A percentile compares a stretch with the other conserved stretches of the same genome.
Conservation (phyloP, 176 grass and related monocot genomes). For the Sorghum bicolor region Sorghum_bicolor_NCBIv3 NC_012874.2:39112501-39113000, state of each 20-base stretch:
- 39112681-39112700: not conserved
- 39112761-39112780: conserved; percentile 54
- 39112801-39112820: conserved; percentile 64
- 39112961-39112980: not conserved
- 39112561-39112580: no score
- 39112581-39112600: conserved; percentile 13
- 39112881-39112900: conserved; percentile 71
- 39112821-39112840: conserved; percentile 60
- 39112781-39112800: conserved; percentile 40
- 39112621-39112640: no score
- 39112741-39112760: conserved; percentile 41
- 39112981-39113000: no score
- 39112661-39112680: not conserved
- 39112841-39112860: conserved; percentile 49
- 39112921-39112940: conserved; percentile 57
- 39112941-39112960: conserved; percentile 14
- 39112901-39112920: no score
- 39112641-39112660: no score
- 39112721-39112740: not conserved
- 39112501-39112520: no score
- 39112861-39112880: conserved; percentile 48
- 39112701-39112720: not conserved
- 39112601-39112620: no score
- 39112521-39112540: no score
- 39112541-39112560: no score